phyloP scores from a whole-genome alignment of 306 rosid genomes.

The Corylus americana region DNA sequence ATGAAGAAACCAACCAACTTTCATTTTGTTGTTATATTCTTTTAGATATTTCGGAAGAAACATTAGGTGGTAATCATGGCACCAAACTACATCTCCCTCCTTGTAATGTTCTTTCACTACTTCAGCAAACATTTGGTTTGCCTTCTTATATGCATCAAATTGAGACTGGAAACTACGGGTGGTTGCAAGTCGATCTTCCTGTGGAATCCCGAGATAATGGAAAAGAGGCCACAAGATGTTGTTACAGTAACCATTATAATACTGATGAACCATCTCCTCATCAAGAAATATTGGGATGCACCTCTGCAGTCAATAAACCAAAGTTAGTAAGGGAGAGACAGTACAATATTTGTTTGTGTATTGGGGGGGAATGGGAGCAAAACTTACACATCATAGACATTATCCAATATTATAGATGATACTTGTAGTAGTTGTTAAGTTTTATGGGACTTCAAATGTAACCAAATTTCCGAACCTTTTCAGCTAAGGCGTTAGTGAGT shows the following conservation, averaged over 20 bases:
- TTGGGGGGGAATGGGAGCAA: neutral
- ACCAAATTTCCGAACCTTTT: slow-evolving; percentile 63
- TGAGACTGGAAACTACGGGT: slow-evolving; percentile 93
- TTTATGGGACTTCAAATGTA: slow-evolving; percentile 14
- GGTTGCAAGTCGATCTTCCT: slow-evolving; percentile 95
- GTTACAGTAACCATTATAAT: slow-evolving; percentile 97
- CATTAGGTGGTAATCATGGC: slow-evolving; percentile 97
- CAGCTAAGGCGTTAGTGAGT: slow-evolving; percentile 81
- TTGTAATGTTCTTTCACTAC: slow-evolving; percentile 79
- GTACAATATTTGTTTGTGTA: neutral
- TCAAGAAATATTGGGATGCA: slow-evolving; percentile 95
- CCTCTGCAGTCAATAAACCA: slow-evolving; percentile 55
- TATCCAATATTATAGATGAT: slow-evolving; percentile 8
- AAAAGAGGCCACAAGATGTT: slow-evolving; percentile 96
- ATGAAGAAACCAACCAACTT: slow-evolving; percentile 99
- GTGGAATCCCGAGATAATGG: slow-evolving; percentile 95
- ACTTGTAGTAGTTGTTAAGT: slow-evolving; percentile 10
- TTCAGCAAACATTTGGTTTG: slow-evolving; percentile 92
- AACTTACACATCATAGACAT: slow-evolving; percentile 11
- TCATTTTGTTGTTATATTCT: slow-evolving; percentile 71
- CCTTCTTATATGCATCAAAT: slow-evolving; percentile 91
- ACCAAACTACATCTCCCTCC: slow-evolving; percentile 97
- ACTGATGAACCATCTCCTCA: slow-evolving; percentile 88
- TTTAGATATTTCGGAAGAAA: slow-evolving; percentile 91
- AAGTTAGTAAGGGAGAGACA: slow-evolving; percentile 9